phyloP scores from a whole-genome alignment of 805 yeast genomes.

The Vanderwaltozyma tropicalis region DNA sequence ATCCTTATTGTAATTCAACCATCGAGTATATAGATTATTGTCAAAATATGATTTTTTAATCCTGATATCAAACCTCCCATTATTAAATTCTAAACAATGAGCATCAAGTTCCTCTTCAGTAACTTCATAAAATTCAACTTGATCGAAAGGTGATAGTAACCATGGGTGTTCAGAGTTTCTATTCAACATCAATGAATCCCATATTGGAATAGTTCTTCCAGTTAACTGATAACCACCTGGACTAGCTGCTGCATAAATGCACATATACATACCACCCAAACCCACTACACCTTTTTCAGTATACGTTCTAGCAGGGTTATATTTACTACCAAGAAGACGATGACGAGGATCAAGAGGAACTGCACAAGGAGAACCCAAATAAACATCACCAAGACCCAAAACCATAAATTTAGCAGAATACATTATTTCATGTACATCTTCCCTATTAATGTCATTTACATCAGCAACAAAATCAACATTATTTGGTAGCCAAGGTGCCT shows the following conservation, averaged over 20 bases:
- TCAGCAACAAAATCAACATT: constrained; percentile 91
- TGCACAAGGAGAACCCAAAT: constrained; percentile 97
- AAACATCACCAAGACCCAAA: constrained; percentile 92
- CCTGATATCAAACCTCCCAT: constrained; percentile 71
- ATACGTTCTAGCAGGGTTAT: constrained; percentile 91
- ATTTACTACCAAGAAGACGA: constrained; percentile 82
- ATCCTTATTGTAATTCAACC: constrained; percentile 64
- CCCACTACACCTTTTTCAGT: constrained; percentile 98
- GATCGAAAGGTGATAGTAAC: constrained; percentile 87
- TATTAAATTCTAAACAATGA: constrained; percentile 60
- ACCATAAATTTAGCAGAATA: constrained; percentile 87
- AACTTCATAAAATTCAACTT: constrained; percentile 89
- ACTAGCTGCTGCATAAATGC: constrained; percentile 94
- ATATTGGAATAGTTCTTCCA: constrained; percentile 93
- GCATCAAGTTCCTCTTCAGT: constrained; percentile 71
- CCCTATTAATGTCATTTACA: constrained; percentile 71
- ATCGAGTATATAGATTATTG: constrained; percentile 62
- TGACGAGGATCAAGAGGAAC: constrained; percentile 97
- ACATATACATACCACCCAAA: constrained; percentile 98
- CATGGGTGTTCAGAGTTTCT: constrained; percentile 65
- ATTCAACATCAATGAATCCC: constrained; percentile 88
- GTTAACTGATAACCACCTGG: constrained; percentile 98
- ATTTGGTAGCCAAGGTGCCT: constrained; percentile 97
- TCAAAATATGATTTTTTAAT: constrained; percentile 73
- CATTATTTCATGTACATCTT: constrained; percentile 70